Evolutionary conservation across 352 stramenopile genomes (phyloP).

Genomic region (Phytophthora macrochlamydospora): DNA sequence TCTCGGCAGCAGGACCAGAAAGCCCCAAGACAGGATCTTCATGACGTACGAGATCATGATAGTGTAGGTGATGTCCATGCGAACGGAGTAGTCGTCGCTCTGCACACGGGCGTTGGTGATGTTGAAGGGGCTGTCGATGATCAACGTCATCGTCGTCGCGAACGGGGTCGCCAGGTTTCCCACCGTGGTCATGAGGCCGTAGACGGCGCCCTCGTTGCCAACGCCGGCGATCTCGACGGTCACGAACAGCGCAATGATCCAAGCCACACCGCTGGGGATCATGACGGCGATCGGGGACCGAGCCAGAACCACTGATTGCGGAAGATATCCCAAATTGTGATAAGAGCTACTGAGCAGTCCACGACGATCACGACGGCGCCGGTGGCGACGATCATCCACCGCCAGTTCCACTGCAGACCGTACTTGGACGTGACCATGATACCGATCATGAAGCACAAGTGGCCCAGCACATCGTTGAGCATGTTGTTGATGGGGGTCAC

Average conservation of each 20-base stretch:
- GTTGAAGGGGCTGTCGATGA: conserved; percentile 43
- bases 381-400: conserved; percentile 36
- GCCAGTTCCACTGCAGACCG: conserved; percentile 55
- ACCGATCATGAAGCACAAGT: conserved; percentile 38
- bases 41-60: conserved; percentile 47
- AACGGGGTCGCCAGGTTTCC: conserved; percentile 46
- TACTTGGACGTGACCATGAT: conserved; percentile 46
- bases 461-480: conserved; percentile 39
- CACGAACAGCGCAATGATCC: conserved; percentile 4
- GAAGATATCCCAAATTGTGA: conserved; percentile 33
- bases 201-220: conserved; percentile 54
- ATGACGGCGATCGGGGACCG: conserved; percentile 38
- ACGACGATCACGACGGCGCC: conserved; percentile 36
- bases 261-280: too few species aligned
- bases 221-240: conserved; percentile 51
- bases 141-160: conserved; percentile 41
- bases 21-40: conserved; percentile 39
- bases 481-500: conserved; percentile 50
- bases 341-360: conserved; percentile 36
- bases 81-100: conserved; percentile 35
- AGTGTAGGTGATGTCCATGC: conserved; percentile 44
- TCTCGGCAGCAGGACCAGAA: conserved; percentile 40
- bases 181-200: conserved; percentile 52
- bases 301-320: conserved; percentile 43
- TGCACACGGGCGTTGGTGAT: conserved; percentile 50